Percentiles rank a stretch among this genome's conserved stretches.
Conservation (phyloP, 768 basidiomycete genomes). For the Mycena floridula region DNA sequence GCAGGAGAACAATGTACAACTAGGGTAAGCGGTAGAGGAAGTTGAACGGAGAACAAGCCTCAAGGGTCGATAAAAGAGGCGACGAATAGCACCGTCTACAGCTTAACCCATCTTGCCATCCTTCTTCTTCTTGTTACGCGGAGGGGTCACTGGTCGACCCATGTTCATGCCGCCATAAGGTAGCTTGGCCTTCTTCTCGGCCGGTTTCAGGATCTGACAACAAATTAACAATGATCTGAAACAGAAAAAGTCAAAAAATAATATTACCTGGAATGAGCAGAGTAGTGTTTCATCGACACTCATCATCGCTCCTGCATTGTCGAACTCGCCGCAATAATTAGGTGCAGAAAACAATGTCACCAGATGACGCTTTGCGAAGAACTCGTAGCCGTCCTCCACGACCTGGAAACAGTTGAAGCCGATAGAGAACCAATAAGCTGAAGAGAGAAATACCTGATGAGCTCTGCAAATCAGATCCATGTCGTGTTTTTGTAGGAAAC, state of each 20-base stretch:
- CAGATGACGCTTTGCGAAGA: slow-evolving; percentile 95
- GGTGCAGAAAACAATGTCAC: slow-evolving; percentile 97
- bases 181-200: slow-evolving; percentile 97
- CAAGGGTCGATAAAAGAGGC: no score
- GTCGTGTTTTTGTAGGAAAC: slow-evolving; percentile 99
- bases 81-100: no score
- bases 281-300: slow-evolving; percentile 95
- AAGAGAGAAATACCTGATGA: slow-evolving; percentile 70
- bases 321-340: slow-evolving; percentile 94
- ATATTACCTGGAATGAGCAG: slow-evolving; percentile 90
- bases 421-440: neutral
- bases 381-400: slow-evolving; percentile 98
- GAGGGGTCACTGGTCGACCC: slow-evolving; percentile 88
- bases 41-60: no score
- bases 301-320: slow-evolving; percentile 99
- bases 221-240: slow-evolving; percentile 4
- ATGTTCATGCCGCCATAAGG: slow-evolving; percentile 84
- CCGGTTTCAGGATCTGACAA: slow-evolving; percentile 90
- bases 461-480: slow-evolving; percentile 99
- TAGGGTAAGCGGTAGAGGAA: no score
- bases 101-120: slow-evolving; percentile 58
- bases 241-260: slow-evolving; percentile 6
- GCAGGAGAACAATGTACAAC: no score
- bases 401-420: slow-evolving; percentile 49
- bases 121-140: slow-evolving; percentile 98